A percentile compares a stretch with the other conserved stretches of the same genome.
Conservation (phyloP, 2,329 filamentous ascomycete species). For the Pyrenophora tritici-repentis region DNA sequence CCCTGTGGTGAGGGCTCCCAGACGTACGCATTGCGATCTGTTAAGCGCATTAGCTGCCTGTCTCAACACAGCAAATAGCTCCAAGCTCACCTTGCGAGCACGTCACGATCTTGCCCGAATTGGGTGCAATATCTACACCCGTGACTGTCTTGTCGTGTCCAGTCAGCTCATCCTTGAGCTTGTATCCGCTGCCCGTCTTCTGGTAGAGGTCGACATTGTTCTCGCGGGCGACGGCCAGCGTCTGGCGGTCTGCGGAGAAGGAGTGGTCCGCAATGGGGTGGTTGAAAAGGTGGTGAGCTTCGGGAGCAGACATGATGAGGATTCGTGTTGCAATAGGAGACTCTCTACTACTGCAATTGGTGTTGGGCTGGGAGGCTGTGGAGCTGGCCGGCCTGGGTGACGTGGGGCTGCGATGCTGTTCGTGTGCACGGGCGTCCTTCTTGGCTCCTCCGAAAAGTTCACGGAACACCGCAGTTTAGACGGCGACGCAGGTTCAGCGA, state of each 20-base stretch:
- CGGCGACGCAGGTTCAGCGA: conserved; percentile 1
- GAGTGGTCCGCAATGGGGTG: conserved; percentile 96
- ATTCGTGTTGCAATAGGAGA: conserved; percentile 73
- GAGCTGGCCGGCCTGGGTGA: conserved; percentile 13
- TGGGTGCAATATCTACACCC: conserved; percentile 91
- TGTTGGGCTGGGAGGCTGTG: conserved; percentile 5
- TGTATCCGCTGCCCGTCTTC: conserved; percentile 73
- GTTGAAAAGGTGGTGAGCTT: conserved; percentile 97
- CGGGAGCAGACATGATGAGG: conserved; percentile 75
- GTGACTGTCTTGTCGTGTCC: conserved; percentile 98
- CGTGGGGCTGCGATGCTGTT: conserved; percentile 12
- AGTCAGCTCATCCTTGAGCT: conserved; percentile 87
- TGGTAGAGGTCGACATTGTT: conserved; percentile 87
- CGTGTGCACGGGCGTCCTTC: conserved; percentile 20
- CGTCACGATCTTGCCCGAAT: conserved; percentile 90
- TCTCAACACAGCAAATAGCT: not conserved
- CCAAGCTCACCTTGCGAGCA: conserved; percentile 80
- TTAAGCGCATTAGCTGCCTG: conserved; percentile 21
- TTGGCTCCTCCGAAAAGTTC: conserved; percentile 44
- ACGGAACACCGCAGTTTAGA: conserved; percentile 16
- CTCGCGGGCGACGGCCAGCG: conserved; percentile 88
- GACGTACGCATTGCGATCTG: conserved; percentile 95
- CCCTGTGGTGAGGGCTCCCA: conserved; percentile 93
- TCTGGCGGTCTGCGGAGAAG: conserved; percentile 89
- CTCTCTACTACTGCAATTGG: conserved; percentile 79